These are phyloP conservation scores for Udeniomyces megalosporus DNA, from an alignment of 768 basidiomycete species.

Conservation along the genomic window DNA sequence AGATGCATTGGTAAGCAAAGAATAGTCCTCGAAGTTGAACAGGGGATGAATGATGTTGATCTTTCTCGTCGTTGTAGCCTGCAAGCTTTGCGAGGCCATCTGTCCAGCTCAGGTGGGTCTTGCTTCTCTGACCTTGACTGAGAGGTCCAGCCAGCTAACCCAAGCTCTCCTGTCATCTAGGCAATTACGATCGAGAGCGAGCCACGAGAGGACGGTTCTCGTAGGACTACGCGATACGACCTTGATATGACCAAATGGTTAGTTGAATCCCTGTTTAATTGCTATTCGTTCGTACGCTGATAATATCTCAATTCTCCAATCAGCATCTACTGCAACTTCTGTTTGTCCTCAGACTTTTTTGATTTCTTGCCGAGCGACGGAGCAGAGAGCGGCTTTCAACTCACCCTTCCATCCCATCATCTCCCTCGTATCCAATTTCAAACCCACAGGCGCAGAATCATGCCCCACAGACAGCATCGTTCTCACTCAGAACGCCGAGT, in stretches of 20 bases:
- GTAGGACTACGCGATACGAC: constrained; percentile 96
- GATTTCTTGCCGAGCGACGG: neutral
- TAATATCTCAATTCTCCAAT: no score
- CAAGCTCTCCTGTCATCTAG: no score
- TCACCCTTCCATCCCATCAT: neutral
- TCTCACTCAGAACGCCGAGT: constrained; percentile 90
- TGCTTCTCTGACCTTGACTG: no score
- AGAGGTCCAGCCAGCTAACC: no score
- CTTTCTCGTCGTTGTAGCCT: constrained; percentile 41
- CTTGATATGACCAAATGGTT: constrained; percentile 83
- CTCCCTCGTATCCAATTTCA: neutral
- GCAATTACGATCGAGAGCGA: constrained; percentile 99
- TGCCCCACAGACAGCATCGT: neutral
- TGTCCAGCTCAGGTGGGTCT: no score
- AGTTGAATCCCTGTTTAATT: no score
- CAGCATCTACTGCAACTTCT: constrained; percentile 99
- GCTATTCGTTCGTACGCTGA: no score
- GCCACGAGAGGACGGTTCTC: constrained; percentile 81
- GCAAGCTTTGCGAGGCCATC: constrained; percentile 97
- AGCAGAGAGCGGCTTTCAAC: constrained; percentile 53
- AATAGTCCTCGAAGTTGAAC: no score
- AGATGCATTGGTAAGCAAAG: constrained; percentile 75
- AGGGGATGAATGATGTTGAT: neutral
- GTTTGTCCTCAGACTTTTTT: constrained; percentile 25
- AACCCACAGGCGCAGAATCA: no score